phyloP scores from a whole-genome alignment of 805 yeast genomes.

The Cyberlindnera subsufficiens region DNA sequence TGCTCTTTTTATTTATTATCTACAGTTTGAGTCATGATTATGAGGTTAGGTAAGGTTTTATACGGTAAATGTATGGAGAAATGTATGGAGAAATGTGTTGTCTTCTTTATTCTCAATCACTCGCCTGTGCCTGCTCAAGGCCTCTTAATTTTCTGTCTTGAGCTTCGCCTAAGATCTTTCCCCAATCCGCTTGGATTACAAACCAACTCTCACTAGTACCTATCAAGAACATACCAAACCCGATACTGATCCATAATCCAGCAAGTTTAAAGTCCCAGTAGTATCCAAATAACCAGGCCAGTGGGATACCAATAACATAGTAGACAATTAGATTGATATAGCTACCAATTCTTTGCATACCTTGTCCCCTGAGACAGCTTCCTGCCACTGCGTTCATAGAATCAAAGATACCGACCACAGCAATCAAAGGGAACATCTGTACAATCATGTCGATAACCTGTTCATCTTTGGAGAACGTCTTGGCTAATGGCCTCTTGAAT shows the following conservation, averaged over 20 bases:
- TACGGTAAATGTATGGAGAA: background rate
- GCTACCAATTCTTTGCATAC: slow-evolving; percentile 76
- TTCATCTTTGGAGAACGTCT: slow-evolving; percentile 54
- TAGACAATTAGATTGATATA: slow-evolving; percentile 61
- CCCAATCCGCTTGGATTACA: slow-evolving; percentile 47
- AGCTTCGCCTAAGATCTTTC: slow-evolving; percentile 36
- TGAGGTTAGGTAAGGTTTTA: background rate
- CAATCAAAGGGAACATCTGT: slow-evolving; percentile 52
- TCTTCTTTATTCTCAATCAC: background rate
- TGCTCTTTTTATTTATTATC: slow-evolving; percentile 3
- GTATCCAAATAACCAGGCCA: slow-evolving; percentile 52
- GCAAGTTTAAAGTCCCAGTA: slow-evolving; percentile 32
- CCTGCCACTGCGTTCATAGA: slow-evolving; percentile 64
- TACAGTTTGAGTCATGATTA: background rate
- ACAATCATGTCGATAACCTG: slow-evolving; percentile 49
- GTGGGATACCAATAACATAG: slow-evolving; percentile 70
- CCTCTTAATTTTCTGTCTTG: slow-evolving; percentile 30
- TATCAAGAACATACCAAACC: slow-evolving; percentile 41
- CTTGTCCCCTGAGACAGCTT: slow-evolving; percentile 81
- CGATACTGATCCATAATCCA: slow-evolving; percentile 72
- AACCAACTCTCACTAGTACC: slow-evolving; percentile 38
- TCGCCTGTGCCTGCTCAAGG: slow-evolving; percentile 8
- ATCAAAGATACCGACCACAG: slow-evolving; percentile 66
- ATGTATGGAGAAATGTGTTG: background rate
- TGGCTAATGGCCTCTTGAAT: slow-evolving; percentile 45